A percentile compares a stretch with the other conserved stretches of the same genome.
Conservation (phyloP, 176 grass and related monocot species). For the Olyra latifolia region DNA sequence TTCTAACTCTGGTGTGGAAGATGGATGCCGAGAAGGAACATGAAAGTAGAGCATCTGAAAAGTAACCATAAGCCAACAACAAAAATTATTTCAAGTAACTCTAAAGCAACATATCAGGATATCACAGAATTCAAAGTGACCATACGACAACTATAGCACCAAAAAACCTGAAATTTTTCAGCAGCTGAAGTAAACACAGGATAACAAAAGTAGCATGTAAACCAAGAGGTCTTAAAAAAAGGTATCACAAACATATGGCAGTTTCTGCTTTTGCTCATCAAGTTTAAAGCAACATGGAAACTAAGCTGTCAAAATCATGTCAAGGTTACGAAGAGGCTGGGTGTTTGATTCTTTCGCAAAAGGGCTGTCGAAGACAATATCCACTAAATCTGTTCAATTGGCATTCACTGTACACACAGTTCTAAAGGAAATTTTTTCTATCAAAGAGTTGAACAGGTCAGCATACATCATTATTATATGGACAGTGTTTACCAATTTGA, state of each 20-base stretch:
- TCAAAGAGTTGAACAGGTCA: not conserved
- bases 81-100: slow-evolving; percentile 13
- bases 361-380: not conserved
- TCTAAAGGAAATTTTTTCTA: not conserved
- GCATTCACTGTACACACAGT: not conserved
- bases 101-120: slow-evolving; percentile 6
- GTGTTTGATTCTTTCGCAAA: not conserved
- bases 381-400: not conserved
- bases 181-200: not conserved
- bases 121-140: slow-evolving; percentile 8
- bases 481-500: not conserved
- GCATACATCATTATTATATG: not conserved
- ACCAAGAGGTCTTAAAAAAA: not conserved
- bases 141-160: slow-evolving; percentile 15
- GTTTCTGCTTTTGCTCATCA: not conserved
- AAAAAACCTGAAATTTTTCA: not conserved
- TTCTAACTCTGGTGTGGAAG: slow-evolving; percentile 71
- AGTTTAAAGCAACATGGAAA: not conserved
- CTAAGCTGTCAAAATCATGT: not conserved
- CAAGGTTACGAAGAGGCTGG: not conserved
- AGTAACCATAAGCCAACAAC: slow-evolving; percentile 24
- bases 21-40: slow-evolving; percentile 84
- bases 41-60: slow-evolving; percentile 90
- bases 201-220: not conserved
- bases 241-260: not conserved